Evolutionary conservation across 2,329 filamentous ascomycete species (phyloP), one percentile per base, ranked within the genome.

Genomic region (Penicillium sp.): DNA sequence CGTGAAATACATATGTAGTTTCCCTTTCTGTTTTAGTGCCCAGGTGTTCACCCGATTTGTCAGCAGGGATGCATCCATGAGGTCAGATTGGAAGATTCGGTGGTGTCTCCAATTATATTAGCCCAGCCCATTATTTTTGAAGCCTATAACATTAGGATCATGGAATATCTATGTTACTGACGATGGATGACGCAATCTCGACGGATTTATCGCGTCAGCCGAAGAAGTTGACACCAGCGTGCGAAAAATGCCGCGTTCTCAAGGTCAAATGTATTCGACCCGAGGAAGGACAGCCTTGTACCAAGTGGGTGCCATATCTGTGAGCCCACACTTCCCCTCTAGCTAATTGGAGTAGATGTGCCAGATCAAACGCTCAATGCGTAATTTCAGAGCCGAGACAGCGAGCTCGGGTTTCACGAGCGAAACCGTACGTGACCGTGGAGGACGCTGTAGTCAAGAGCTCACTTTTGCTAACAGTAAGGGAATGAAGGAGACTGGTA

Each of bases 191-290:
- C 8, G 15, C 50, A 54, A 45, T 51, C 2, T 17, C 47, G 56
- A 61, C 54, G 13, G 56, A 63, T 52, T 57, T 56, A 57, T 57
- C 63, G 54, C 43, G 13, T 54, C 47, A 48, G 42, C 54, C 23
- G 46, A 61, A 55, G 50, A 59, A 54, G 47, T 37, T 50, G 31
- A 33, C 45, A 33, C 46, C 31, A n/a, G 64, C 64, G 25, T 67
- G 64, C 46, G 59, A 65, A 56, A 58, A 58, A 62, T 67, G 63
- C 50, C 61, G 63, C 43, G 54, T 54, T 7, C 55, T 65, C 37
- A 67, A 67, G 50, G 58, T 65, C 23, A 63, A 58, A 61, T 61
- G 58, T 55, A 62, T 62, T 59, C 56, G 56, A 50, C 38, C 29
- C 10, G 19, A 23, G 56, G 37, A 42, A 40, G 59, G 53, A 50